phyloP scores from a whole-genome alignment of 371 early-diverging fungal species.

The Blastocladiella emersonii region DNA sequence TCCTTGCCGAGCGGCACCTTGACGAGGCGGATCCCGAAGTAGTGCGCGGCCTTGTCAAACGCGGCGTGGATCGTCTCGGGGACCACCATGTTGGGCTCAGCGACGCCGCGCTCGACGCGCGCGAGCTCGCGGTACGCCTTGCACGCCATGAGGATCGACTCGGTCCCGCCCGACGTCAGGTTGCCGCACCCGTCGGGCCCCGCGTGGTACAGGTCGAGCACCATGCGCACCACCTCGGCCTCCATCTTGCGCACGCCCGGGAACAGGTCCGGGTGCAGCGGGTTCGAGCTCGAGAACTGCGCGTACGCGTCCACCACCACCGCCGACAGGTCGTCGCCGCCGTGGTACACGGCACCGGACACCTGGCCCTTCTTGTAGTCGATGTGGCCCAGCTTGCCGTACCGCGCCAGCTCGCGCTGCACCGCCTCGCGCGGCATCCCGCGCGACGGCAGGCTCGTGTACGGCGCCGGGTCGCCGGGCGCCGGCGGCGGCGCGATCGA shows the following conservation, averaged over 20 bases:
- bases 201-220: background rate
- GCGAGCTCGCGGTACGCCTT: conserved; percentile 76
- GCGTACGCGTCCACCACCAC: conserved; percentile 68
- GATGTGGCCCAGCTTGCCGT: conserved; percentile 30
- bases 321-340: conserved; percentile 58
- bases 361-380: conserved; percentile 79
- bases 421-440: conserved; percentile 14
- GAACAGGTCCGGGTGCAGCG: conserved; percentile 90
- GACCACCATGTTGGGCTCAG: conserved; percentile 80
- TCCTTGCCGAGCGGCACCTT: conserved; percentile 68
- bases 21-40: conserved; percentile 76
- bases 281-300: conserved; percentile 73
- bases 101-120: conserved; percentile 51
- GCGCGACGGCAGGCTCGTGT: conserved; percentile 25
- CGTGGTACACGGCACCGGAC: conserved; percentile 85
- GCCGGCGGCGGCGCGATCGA: conserved; percentile 44
- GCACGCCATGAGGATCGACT: conserved; percentile 85
- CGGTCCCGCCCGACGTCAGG: conserved; percentile 89
- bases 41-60: conserved; percentile 85
- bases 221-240: conserved; percentile 24
- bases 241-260: conserved; percentile 92
- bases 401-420: conserved; percentile 16
- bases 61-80: conserved; percentile 88
- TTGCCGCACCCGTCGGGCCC: conserved; percentile 23
- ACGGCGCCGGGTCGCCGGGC: conserved; percentile 39